Base-by-base conservation (phyloP, 352 stramenopile species). In the Globisporangium ultimum region DNA sequence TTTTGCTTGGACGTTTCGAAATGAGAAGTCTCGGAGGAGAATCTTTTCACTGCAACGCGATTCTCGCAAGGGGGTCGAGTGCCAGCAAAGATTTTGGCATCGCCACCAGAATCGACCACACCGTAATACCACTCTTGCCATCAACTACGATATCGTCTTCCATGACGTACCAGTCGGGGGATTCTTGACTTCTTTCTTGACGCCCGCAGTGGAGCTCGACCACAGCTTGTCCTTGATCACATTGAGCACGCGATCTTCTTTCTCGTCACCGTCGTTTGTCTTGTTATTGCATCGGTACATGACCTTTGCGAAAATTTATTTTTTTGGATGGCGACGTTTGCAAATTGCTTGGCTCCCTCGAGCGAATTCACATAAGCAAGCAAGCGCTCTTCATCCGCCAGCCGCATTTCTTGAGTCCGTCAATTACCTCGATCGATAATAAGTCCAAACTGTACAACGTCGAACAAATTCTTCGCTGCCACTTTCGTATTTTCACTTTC, bases 231-330 rank as follows among this genome's bases (percentile, higher is more conserved):
- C 43, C 41, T 55, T 58, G 18, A 64, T 54, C 28, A 54, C 58
- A 13, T 51, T 43, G 11, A 55, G 12, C 0, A 55, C 34, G 2
- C 32, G 58, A 43, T 64, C 58, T 5, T 21, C 38, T 8, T 13
- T 7, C 11, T 14, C 36, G 13, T 21, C 17, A 9, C 13, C 13
- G 18, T 28, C 28, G 11, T 58, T 60, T 28, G 24, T 28, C 24
- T 5, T 28, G 24, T 28, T 28, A 28, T 28, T 28, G 5, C 24
- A 5, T 5, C 24, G 24, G 5, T 28, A 28, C 24, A 28, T 28
- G 14, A 66, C 47, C 9, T 52, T 54, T 41, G 60, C 60, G 12
- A 66, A 52, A 18, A 61, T 21, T 18, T 66, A n/a, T n/a, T 52
- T 9, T 57, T 55, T 21, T 66, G 53, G 1, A 11, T 61, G 24